Conservation (phyloP, 345 rosid genomes). For the Gossypium thurberi region DNA sequence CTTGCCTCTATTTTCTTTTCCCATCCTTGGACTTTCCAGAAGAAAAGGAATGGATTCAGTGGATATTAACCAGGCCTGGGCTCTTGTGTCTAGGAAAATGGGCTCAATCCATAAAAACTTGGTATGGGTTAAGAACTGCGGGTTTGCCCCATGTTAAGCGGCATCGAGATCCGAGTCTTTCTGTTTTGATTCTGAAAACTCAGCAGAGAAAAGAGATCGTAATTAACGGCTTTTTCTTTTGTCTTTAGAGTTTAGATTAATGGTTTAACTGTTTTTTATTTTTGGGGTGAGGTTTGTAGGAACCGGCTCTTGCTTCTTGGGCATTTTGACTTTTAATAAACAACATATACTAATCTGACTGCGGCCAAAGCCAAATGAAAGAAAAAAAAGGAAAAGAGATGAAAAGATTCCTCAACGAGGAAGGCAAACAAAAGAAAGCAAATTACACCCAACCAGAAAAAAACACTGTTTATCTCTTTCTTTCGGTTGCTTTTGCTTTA, state of each 20-base stretch:
- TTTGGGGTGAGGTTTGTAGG: slow-evolving; percentile 16
- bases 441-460: not conserved
- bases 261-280: not conserved
- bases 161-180: slow-evolving; percentile 45
- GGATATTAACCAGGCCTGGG: not conserved
- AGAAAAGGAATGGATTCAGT: not conserved
- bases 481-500: not conserved
- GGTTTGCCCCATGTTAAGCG: not conserved
- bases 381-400: not conserved
- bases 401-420: slow-evolving; percentile 17
- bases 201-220: slow-evolving; percentile 31
- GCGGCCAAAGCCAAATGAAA: not conserved
- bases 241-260: slow-evolving; percentile 14
- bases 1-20: not conserved
- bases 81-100: not conserved
- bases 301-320: slow-evolving; percentile 31
- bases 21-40: slow-evolving; percentile 1
- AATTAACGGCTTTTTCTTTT: slow-evolving; percentile 47
- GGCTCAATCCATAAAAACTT: not conserved
- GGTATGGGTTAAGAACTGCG: not conserved
- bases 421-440: slow-evolving; percentile 19
- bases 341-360: not conserved
- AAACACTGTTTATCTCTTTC: not conserved
- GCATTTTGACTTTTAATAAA: slow-evolving; percentile 54
- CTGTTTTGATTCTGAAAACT: not conserved